These are phyloP conservation scores for Fusarium sacchari DNA, from an alignment of 2,329 filamentous ascomycete genomes.

Conservation along the genomic window DNA sequence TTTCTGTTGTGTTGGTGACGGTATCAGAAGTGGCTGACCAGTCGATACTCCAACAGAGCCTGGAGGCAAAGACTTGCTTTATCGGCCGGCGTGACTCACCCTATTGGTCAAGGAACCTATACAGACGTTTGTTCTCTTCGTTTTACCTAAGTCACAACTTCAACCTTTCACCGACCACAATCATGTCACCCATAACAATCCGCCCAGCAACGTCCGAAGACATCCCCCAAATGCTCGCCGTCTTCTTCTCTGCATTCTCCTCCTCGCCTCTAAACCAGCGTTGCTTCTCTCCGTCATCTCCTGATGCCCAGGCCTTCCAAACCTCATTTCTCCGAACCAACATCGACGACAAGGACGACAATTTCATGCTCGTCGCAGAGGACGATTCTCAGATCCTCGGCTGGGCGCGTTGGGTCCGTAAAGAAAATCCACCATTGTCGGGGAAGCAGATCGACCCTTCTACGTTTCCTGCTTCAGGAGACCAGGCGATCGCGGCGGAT, in stretches of 20 bases:
- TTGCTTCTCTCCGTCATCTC: slow-evolving; percentile 43
- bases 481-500: slow-evolving; percentile 48
- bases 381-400: slow-evolving; percentile 39
- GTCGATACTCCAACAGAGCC: not conserved
- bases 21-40: not conserved
- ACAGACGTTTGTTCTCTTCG: not conserved
- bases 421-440: slow-evolving; percentile 23
- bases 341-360: slow-evolving; percentile 44
- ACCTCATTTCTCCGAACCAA: slow-evolving; percentile 35
- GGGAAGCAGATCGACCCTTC: slow-evolving; percentile 38
- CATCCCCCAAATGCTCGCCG: slow-evolving; percentile 44
- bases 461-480: slow-evolving; percentile 39
- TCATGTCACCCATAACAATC: slow-evolving; percentile 39
- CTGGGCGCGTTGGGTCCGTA: slow-evolving; percentile 50
- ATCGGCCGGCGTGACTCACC: slow-evolving; percentile 26
- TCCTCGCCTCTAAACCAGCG: slow-evolving; percentile 45
- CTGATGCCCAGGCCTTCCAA: slow-evolving; percentile 35
- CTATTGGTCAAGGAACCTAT: not conserved
- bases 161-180: not conserved
- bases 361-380: slow-evolving; percentile 47
- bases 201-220: slow-evolving; percentile 52
- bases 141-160: not conserved
- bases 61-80: not conserved
- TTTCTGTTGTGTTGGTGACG: not conserved
- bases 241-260: slow-evolving; percentile 47